Base-by-base conservation (phyloP, 225 moss, liverwort and hornwort species). In the Marchantia paleacea region DNA sequence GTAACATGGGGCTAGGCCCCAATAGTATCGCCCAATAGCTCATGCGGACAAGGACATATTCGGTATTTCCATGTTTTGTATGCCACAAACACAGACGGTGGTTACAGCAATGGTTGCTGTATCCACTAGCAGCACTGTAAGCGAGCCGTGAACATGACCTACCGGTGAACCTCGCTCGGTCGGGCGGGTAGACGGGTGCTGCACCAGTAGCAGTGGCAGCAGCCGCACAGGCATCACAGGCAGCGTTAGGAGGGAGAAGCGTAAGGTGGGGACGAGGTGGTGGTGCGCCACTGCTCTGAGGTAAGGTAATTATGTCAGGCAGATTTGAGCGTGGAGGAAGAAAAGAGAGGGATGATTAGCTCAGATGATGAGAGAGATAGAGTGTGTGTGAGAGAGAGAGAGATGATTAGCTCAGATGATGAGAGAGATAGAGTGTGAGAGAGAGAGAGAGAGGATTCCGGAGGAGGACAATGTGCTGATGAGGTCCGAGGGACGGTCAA, bases 281-380 rank as follows among this genome's bases (percentile, higher is more conserved):
- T 8, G 20, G 72, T 19, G 39, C 39, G 39, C 39, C 39, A 39
- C 39, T 39, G 39, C 39, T 2, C 39, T 39, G 39, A 39, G 39
- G 39, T 39, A 39, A 39, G 24, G 72, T 25, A 22, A 73, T 52
- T n/a, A 73, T 51, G 72, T 52, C 52, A 52, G 50, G 72, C 24
- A 22, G 8, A 26, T 11, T 20, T 26, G 69, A 70, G 69, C 69
- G 72, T 73, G 72, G 72, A 73, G 10, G 52, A 20, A 49, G 52
- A 73, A 25, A 52, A 73, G n/a, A 64, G 18, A 52, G 52, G 52
- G 51, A 12, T 73, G 52, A 52, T 73, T 49, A 70, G 69, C 69
- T 25, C 28, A 31, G 50, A 73, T 73, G 52, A 52, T 12, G 72
- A 73, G 49, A 51, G 52, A 31, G 39, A 52, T 51, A 52, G 6